A percentile compares a stretch with the other conserved stretches of the same genome.
phyloP scores from a whole-genome alignment of 352 stramenopile species.

The Globisporangium nunn region DNA sequence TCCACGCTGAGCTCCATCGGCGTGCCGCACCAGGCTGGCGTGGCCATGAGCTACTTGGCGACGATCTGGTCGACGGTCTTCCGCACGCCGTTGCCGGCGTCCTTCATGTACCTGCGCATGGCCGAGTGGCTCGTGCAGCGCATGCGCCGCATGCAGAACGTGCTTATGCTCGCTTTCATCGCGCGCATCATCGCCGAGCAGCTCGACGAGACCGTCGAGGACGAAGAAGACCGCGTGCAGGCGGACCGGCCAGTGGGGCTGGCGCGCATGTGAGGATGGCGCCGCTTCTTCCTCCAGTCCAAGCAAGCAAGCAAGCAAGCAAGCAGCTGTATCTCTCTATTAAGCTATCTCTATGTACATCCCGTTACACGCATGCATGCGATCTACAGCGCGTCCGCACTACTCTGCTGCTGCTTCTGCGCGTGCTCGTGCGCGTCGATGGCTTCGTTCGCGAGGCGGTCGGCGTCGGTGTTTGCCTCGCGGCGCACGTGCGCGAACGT shows the following conservation, averaged over 20 bases:
- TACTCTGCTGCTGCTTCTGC: constrained; percentile 3
- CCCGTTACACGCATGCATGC: background rate
- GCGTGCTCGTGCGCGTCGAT: constrained; percentile 37
- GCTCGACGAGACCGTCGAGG: constrained; percentile 60
- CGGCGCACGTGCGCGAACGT: constrained; percentile 46
- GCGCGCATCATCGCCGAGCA: constrained; percentile 63
- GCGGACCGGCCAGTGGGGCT: constrained; percentile 29
- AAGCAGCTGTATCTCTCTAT: background rate
- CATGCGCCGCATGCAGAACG: constrained; percentile 52
- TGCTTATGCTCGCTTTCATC: constrained; percentile 58
- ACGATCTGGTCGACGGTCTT: constrained; percentile 55
- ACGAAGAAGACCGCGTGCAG: constrained; percentile 52
- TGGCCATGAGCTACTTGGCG: constrained; percentile 37
- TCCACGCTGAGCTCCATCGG: constrained; percentile 48
- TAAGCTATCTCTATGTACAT: background rate
- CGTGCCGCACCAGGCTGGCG: constrained; percentile 25
- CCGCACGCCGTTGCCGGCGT: constrained; percentile 23
- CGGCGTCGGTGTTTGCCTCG: constrained; percentile 40
- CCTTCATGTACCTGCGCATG: constrained; percentile 30
- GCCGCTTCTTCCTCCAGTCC: background rate
- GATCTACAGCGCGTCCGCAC: background rate
- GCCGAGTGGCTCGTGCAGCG: constrained; percentile 54
- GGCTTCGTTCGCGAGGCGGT: constrained; percentile 60
- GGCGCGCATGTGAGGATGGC: constrained; percentile 10
- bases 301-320: background rate